phyloP scores from a whole-genome alignment of 2,329 filamentous ascomycete species.

The Helicocarpus griseus region DNA sequence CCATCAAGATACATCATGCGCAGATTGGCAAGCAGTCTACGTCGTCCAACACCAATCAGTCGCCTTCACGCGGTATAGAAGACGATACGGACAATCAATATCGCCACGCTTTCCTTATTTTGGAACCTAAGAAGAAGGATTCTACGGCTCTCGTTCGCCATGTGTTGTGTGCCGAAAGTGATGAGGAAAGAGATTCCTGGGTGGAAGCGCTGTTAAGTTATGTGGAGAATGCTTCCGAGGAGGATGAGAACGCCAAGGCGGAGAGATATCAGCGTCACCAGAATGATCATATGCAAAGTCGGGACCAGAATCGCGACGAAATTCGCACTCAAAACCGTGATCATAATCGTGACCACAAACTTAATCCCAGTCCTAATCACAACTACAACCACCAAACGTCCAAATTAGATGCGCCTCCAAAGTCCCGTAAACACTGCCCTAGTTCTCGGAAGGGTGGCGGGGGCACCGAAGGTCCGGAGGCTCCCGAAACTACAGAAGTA shows the following conservation, averaged over 20 bases:
- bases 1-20: constrained; percentile 81
- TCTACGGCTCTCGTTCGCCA: constrained; percentile 80
- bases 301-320: background rate
- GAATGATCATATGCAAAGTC: constrained; percentile 6
- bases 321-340: constrained; percentile 15
- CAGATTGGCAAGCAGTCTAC: constrained; percentile 90
- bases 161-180: constrained; percentile 90
- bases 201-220: constrained; percentile 82
- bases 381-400: constrained; percentile 5
- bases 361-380: background rate
- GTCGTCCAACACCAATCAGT: constrained; percentile 44
- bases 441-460: constrained; percentile 21
- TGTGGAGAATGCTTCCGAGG: constrained; percentile 62
- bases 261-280: constrained; percentile 5
- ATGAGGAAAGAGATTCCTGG: constrained; percentile 86
- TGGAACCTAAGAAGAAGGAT: constrained; percentile 96
- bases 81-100: constrained; percentile 90
- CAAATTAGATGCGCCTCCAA: constrained; percentile 14
- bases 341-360: background rate
- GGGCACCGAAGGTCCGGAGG: constrained; percentile 31
- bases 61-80: constrained; percentile 46
- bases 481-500: constrained; percentile 20
- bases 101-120: constrained; percentile 85
- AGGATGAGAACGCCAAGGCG: constrained; percentile 16
- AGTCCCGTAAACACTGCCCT: constrained; percentile 18